These are phyloP conservation scores for Candolleomyces aberdarensis DNA, from an alignment of 768 basidiomycete species.

Conservation along the genomic window DNA sequence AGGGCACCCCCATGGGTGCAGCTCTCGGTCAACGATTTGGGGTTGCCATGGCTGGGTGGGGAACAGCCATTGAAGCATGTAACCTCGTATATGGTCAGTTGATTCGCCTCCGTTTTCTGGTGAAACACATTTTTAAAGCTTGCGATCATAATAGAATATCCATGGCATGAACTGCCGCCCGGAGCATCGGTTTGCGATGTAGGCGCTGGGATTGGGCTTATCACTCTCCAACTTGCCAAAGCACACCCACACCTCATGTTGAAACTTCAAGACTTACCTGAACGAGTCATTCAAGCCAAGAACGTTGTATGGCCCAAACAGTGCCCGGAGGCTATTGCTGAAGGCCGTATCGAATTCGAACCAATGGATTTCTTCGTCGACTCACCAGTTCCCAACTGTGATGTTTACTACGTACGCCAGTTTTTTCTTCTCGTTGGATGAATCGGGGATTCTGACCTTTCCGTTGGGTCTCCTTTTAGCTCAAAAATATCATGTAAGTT, in stretches of 20 bases:
- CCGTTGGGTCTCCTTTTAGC: slow-evolving; percentile 14
- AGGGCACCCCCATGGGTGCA: slow-evolving; percentile 16
- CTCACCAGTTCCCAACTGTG: slow-evolving; percentile 30
- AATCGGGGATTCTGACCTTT: neutral
- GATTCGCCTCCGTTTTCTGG: neutral
- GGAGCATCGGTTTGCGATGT: slow-evolving; percentile 36
- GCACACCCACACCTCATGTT: slow-evolving; percentile 30
- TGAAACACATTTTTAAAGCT: no score
- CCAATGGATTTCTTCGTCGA: slow-evolving; percentile 39
- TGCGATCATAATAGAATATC: slow-evolving; percentile 24
- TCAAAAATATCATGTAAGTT: slow-evolving; percentile 34
- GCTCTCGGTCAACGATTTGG: slow-evolving; percentile 24
- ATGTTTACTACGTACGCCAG: slow-evolving; percentile 40
- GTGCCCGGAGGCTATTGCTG: slow-evolving; percentile 32
- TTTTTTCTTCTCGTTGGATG: neutral
- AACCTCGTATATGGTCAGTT: slow-evolving; percentile 25
- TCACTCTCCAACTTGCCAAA: slow-evolving; percentile 32
- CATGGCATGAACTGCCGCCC: slow-evolving; percentile 25
- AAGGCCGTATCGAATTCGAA: slow-evolving; percentile 33
- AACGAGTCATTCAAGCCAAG: slow-evolving; percentile 26
- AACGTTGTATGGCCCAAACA: slow-evolving; percentile 33
- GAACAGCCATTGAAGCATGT: slow-evolving; percentile 25
- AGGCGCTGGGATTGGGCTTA: slow-evolving; percentile 36
- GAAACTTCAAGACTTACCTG: slow-evolving; percentile 34
- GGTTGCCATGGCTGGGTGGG: slow-evolving; percentile 32